A percentile compares a stretch with the other conserved stretches of the same genome.
Conservation (phyloP, 257 asterid species). For the Cinchona pubescens region DNA sequence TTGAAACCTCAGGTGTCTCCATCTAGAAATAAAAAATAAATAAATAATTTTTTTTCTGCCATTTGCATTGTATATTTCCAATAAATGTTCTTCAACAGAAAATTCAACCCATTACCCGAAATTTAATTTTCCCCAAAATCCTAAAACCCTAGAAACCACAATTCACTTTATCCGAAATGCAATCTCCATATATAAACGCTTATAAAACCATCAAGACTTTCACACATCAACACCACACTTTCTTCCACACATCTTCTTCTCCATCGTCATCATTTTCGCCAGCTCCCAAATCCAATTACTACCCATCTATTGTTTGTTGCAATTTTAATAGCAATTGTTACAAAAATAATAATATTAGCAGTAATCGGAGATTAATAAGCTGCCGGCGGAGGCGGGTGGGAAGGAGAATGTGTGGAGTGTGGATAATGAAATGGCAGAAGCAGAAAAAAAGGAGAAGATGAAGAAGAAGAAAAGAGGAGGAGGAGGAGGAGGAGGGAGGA, state of each 20-base stretch:
- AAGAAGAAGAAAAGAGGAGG: conserved; percentile 37
- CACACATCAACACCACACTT: conserved; percentile 23
- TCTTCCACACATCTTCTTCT: conserved; percentile 20
- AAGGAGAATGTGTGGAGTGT: conserved; percentile 94
- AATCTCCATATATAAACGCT: conserved; percentile 49
- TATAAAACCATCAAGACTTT: conserved; percentile 42
- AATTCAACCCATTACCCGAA: too few species aligned
- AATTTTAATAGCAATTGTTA: conserved; percentile 24
- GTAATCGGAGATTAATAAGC: conserved; percentile 18
- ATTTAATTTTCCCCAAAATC: too few species aligned
- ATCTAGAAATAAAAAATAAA: too few species aligned
- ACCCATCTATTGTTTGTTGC: conserved; percentile 56
- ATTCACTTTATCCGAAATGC: conserved; percentile 29
- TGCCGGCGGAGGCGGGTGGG: conserved; percentile 24
- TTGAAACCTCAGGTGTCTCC: too few species aligned
- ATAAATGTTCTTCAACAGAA: too few species aligned
- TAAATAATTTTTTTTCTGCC: too few species aligned
- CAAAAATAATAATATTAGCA: background rate
- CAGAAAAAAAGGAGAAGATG: conserved; percentile 39
- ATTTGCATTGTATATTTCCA: too few species aligned
- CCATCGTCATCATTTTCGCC: conserved; percentile 8
- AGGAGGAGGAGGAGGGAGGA: conserved; percentile 52
- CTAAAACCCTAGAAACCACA: too few species aligned
- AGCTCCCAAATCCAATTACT: conserved; percentile 27
- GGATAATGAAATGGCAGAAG: conserved; percentile 61